Conservation (phyloP, 1,284 basidiomycete species). For the Trametes polyzona region DNA sequence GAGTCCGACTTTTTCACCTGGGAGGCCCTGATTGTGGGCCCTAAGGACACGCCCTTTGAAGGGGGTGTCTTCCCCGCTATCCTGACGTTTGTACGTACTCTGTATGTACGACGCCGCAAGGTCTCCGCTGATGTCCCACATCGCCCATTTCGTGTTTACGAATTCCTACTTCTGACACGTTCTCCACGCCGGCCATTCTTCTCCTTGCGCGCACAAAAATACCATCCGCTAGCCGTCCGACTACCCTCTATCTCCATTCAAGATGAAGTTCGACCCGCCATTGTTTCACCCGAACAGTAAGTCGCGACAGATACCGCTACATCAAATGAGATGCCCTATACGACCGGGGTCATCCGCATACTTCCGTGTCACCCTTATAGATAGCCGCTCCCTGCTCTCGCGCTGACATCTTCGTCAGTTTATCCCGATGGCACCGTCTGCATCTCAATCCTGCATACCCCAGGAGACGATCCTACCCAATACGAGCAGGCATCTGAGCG, state of each 20-base stretch:
- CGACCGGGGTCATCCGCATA: background rate
- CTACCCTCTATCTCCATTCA: slow-evolving; percentile 95
- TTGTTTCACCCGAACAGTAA: slow-evolving; percentile 97
- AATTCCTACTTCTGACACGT: slow-evolving; percentile 5
- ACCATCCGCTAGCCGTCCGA: slow-evolving; percentile 70
- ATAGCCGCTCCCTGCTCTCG: background rate
- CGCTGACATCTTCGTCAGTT: slow-evolving; percentile 47
- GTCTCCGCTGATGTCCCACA: slow-evolving; percentile 10
- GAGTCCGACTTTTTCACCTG: slow-evolving; percentile 98
- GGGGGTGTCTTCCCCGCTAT: slow-evolving; percentile 95
- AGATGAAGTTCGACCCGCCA: slow-evolving; percentile 98
- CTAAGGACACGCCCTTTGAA: slow-evolving; percentile 98
- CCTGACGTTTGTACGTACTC: slow-evolving; percentile 82
- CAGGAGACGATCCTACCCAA: slow-evolving; percentile 92
- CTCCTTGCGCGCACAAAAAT: background rate
- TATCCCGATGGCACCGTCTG: slow-evolving; percentile 97
- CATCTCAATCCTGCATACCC: slow-evolving; percentile 97
- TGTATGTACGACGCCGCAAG: slow-evolving; percentile 12
- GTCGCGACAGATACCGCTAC: slow-evolving; percentile 35
- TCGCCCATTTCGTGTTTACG: background rate
- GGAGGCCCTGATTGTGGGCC: slow-evolving; percentile 97
- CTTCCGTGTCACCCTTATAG: background rate
- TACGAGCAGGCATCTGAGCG: slow-evolving; percentile 95
- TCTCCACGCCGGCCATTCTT: slow-evolving; percentile 1
- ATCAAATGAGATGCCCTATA: background rate